Evolutionary conservation across 108 stramenopile species (phyloP), one percentile per base, ranked within the genome.

Genomic region (Fistulifera solaris): DNA sequence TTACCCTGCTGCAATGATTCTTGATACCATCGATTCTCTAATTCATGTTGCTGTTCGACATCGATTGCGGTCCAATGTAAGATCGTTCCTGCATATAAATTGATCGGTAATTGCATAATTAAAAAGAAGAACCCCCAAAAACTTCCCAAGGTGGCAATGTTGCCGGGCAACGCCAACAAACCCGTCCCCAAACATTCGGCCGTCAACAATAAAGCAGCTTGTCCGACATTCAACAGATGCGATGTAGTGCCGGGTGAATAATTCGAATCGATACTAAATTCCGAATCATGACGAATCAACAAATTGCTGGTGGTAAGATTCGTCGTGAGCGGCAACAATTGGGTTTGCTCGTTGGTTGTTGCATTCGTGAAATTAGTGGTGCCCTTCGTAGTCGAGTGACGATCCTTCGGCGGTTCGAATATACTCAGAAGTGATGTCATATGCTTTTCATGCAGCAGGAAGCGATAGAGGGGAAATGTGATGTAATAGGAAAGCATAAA

Each of bases 121-220:
- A 86, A 57, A 54, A 86, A 86, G 11, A 27, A 54, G 31, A 81
- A 47, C 5, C 85, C 85, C 19, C 71, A 57, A 0, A 1, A 21
- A 18, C 39, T 26, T 6, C 78, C 76, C 50, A 86, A 65, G 0
- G 67, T 66, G 28, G 57, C 40, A 0, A 86, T 51, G 45, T 72
- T 63, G 15, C 56, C 52, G 4, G 85, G 85, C 25, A 86, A 54
- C 10, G 85, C 80, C 39, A 86, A 41, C 18, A 86, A 54, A 0
- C 85, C 85, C n/a, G 85, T 86, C 21, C 85, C 85, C 67, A 86
- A 54, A 51, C 85, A 86, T 39, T 86, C 85, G 23, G 85, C 85
- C 16, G 71, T 71, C 21, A 86, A 56, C 38, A 86, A 56, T 0
- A 65, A 39, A 17, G 72, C 75, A 6, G 75, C 75, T 21, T 76